phyloP scores from a whole-genome alignment of 2,329 filamentous ascomycete species.

The Xylariaceae sp. region DNA sequence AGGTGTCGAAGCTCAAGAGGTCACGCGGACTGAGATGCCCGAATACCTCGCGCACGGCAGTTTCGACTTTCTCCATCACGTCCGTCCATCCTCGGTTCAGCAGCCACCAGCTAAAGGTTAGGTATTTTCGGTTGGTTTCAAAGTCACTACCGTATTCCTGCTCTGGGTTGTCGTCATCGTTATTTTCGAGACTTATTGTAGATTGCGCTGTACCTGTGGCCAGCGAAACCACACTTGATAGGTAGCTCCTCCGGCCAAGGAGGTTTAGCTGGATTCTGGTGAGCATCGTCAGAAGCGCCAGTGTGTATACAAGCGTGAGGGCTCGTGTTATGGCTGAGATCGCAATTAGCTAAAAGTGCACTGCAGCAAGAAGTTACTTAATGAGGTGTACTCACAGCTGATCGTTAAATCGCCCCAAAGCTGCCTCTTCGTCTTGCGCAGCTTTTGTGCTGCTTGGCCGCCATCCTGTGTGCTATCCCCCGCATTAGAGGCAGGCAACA shows the following conservation, averaged over 20 bases:
- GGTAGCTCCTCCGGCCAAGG: conserved; percentile 90
- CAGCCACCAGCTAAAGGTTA: conserved; percentile 98
- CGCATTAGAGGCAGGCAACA: conserved; percentile 57
- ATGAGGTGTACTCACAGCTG: conserved; percentile 67
- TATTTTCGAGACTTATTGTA: conserved; percentile 88
- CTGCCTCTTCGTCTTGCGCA: conserved; percentile 82
- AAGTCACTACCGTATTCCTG: conserved; percentile 91
- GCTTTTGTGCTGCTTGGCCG: conserved; percentile 55
- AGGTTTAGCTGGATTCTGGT: conserved; percentile 97
- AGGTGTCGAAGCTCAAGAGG: conserved; percentile 78
- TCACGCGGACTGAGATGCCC: conserved; percentile 88
- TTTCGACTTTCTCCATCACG: conserved; percentile 79
- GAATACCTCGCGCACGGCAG: conserved; percentile 88
- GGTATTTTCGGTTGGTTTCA: conserved; percentile 91
- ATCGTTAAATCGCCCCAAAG: conserved; percentile 98
- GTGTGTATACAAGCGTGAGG: conserved; percentile 89
- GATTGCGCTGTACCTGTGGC: conserved; percentile 76
- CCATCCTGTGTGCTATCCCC: conserved; percentile 49
- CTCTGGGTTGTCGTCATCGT: conserved; percentile 85
- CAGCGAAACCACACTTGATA: conserved; percentile 91
- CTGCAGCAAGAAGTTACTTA: background rate
- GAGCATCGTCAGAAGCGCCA: conserved; percentile 86
- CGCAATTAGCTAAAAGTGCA: conserved; percentile 8
- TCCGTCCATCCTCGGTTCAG: conserved; percentile 88
- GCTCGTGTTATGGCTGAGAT: conserved; percentile 81